Base-by-base conservation (phyloP, 2,329 filamentous ascomycete genomes). In the Ceratocystis albifundus region DNA sequence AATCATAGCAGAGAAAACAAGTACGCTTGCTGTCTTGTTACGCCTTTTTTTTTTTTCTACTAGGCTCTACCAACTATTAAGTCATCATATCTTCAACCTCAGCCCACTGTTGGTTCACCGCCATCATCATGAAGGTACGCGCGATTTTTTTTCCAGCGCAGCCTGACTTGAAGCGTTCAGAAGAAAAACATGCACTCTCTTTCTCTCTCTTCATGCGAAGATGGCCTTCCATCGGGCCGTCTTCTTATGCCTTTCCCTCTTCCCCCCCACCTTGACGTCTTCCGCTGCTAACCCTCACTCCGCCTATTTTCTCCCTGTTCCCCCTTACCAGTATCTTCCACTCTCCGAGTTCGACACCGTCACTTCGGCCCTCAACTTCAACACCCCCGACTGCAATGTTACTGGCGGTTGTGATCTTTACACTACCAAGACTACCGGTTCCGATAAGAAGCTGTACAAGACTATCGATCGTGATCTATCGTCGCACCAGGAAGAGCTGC, bases 391-490 rank as follows among this genome's bases (percentile, higher is more conserved):
- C 74, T 92, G 90, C 74, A 89, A 93, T 71, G 88, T 99, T 68
- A 88, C 91, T 32, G 94, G 94, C 71, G 89, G 90, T 70, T 97
- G 93, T 80, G 94, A 99, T 76, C 82, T 97, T 20, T 99, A 96
- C 80, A 97, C 93, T 8, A 96, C 92, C 30, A 99, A 99, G 77
- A 92, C 94, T 36, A 91, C 93, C 66, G 91, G 92, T 59, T 87
- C 88, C 69, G 94, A 99, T 75, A 96, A 96, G 83, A 97, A 97
- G 74, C 81, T 99, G 7, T 96, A 96, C 80, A 95, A 92, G 77
- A 89, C 88, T 74, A 97, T 99, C 73, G 92, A 96, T 74, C 86
- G 89, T 73, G 91, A 89, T 36, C 84, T 99, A 68, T 91, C 95
- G 75, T 88, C 89, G 46, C 90, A 96, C 75, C 91, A 97, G 80